phyloP scores from a whole-genome alignment of 1,284 basidiomycete genomes.

The Melampsora abietis-canadensis region DNA sequence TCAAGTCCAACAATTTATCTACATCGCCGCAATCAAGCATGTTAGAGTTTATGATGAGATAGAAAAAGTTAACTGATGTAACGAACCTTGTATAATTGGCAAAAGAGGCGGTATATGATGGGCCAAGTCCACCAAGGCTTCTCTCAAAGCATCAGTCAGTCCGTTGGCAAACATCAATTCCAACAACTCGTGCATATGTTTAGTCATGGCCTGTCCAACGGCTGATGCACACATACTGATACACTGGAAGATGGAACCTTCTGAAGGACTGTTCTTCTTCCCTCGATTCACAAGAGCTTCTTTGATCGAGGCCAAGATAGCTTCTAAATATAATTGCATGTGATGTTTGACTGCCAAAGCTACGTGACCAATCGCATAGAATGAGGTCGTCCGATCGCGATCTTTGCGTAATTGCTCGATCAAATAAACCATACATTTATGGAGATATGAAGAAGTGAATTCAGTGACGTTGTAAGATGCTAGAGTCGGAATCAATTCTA shows the following conservation, averaged over 20 bases:
- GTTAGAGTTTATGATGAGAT: background rate
- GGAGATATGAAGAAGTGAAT: conserved; percentile 81
- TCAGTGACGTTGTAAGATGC: conserved; percentile 90
- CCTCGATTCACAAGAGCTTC: conserved; percentile 78
- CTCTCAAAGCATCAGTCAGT: conserved; percentile 79
- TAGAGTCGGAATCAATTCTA: conserved; percentile 85
- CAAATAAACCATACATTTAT: conserved; percentile 86
- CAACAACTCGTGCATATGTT: conserved; percentile 90
- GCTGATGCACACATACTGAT: conserved; percentile 92
- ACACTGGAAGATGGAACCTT: conserved; percentile 96
- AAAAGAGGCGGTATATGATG: conserved; percentile 84
- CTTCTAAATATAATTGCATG: conserved; percentile 93
- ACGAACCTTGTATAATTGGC: conserved; percentile 81
- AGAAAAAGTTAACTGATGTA: conserved; percentile 48
- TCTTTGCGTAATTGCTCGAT: conserved; percentile 83
- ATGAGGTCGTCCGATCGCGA: conserved; percentile 83
- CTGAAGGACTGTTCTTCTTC: conserved; percentile 86
- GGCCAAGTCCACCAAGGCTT: conserved; percentile 82
- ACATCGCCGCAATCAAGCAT: background rate
- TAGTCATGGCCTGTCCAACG: conserved; percentile 92
- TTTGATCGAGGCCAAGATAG: conserved; percentile 86
- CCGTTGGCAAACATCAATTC: conserved; percentile 96
- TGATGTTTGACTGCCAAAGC: conserved; percentile 85
- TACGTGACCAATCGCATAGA: conserved; percentile 93
- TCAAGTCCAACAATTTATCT: conserved; percentile 81